Base-by-base conservation (phyloP, 2,329 filamentous ascomycete species). In the Clarireedia sp. region DNA sequence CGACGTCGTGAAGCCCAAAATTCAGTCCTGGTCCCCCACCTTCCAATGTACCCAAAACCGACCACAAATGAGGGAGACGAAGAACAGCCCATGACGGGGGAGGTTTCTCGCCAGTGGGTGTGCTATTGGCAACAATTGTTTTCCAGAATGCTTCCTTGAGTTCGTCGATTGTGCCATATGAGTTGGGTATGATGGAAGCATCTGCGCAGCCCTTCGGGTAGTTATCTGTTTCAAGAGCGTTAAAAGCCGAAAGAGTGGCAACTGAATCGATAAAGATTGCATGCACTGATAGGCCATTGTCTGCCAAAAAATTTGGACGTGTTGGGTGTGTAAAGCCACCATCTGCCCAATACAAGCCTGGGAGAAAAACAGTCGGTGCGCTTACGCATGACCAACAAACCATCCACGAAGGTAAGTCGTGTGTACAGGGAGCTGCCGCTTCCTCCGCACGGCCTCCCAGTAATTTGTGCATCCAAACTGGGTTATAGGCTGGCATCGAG, bases 101-200 rank as follows among this genome's bases (percentile, higher is more conserved):
- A 19, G 45, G 52, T 16, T 43, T 49, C 23, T 36, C 36, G 7
- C 52, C 45, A 2, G 17, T 54, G 17, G 29, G 36, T 16, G 24
- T 49, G n/a, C 23, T 54, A 21, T 49, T 14, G 6, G 52, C 52
- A 17, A 44, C 24, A 21, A 49, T 49, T 6, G 52, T 49, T 23
- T 26, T 54, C 45, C 52, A 54, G 14, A 54, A 54, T 23, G 45
- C 52, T 48, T 54, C 23, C 33, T 41, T 54, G 10, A 54, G 36
- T 8, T 37, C 37, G 6, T 49, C 26, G 2, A 49, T 21, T 6
- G 44, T 49, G 3, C 37, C 37, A 12, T 54, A 54, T 33, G 17
- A 36, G 23, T 54, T 49, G 14, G 8, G 45, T 4, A 54, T 38
- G 4, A 24, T 43, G 2, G 14, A 19, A 19, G 36, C 52, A 49